Percentiles rank a stretch among this genome's conserved stretches.
These are phyloP conservation scores for Arabidopsis lyrata DNA, from an alignment of 441 rosid species.

Conservation along the genomic window DNA sequence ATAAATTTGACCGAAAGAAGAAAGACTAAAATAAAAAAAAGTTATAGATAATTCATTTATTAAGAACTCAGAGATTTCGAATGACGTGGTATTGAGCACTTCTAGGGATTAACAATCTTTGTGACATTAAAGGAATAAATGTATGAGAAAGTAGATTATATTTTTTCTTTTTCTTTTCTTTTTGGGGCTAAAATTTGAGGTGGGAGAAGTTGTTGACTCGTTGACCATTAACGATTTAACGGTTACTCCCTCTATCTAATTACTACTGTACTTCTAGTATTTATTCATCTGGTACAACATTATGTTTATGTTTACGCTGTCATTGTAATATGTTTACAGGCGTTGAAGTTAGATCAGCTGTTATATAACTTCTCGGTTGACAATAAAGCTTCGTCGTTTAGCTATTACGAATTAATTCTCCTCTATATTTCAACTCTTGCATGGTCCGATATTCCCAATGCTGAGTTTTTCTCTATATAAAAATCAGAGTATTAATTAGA, in stretches of 20 bases:
- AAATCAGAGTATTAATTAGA: neutral
- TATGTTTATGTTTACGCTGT: neutral
- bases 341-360: neutral
- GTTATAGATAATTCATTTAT: constrained; percentile 31
- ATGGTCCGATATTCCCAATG: constrained; percentile 23
- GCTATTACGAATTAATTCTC: neutral
- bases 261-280: neutral
- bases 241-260: neutral
- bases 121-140: constrained; percentile 29
- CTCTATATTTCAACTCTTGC: constrained; percentile 15
- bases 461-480: neutral
- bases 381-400: constrained; percentile 13
- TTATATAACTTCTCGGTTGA: neutral
- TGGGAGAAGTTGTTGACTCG: neutral
- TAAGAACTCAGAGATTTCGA: constrained; percentile 30
- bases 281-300: neutral
- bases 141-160: neutral
- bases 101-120: constrained; percentile 36
- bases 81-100: constrained; percentile 44
- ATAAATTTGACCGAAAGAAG: constrained; percentile 30
- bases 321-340: neutral
- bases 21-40: constrained; percentile 21
- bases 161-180: neutral
- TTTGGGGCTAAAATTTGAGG: neutral
- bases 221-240: constrained; percentile 17